Conservation (phyloP, 805 yeast genomes). For the Saturnispora sekii region DNA sequence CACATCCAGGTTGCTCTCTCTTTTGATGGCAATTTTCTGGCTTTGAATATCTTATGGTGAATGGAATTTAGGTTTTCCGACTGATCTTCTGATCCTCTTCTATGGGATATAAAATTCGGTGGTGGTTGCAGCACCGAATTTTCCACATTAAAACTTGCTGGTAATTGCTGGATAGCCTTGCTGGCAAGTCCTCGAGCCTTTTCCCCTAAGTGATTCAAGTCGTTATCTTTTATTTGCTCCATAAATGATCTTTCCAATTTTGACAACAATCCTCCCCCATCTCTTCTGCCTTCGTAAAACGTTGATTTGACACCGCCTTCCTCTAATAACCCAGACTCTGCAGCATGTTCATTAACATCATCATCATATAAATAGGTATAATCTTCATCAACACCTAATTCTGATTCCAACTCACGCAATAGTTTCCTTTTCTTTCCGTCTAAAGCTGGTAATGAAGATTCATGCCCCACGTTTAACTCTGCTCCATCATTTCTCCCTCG, state of each 20-base stretch:
- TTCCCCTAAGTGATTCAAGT: constrained; percentile 18
- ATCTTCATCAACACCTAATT: constrained; percentile 16
- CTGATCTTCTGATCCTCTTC: neutral
- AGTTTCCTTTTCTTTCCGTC: constrained; percentile 14
- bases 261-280: constrained; percentile 5
- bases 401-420: constrained; percentile 17
- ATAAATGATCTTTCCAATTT: constrained; percentile 14
- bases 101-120: constrained; percentile 10
- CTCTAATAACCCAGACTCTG: constrained; percentile 23
- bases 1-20: constrained; percentile 90
- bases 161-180: constrained; percentile 19
- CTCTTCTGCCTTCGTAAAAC: neutral
- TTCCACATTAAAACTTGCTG: constrained; percentile 13
- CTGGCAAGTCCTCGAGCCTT: constrained; percentile 22
- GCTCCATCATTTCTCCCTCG: too few relatives aligned
- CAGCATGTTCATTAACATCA: constrained; percentile 3
- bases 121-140: constrained; percentile 9
- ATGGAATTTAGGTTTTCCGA: neutral
- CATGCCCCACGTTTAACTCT: neutral
- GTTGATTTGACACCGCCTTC: neutral
- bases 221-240: constrained; percentile 14
- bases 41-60: constrained; percentile 7
- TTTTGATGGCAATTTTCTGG: constrained; percentile 40
- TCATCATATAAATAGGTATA: neutral
- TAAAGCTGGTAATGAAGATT: neutral